Percentiles rank a stretch among this genome's conserved stretches.
phyloP scores from a whole-genome alignment of 768 basidiomycete species.

The Macrolepiota fuliginosa region DNA sequence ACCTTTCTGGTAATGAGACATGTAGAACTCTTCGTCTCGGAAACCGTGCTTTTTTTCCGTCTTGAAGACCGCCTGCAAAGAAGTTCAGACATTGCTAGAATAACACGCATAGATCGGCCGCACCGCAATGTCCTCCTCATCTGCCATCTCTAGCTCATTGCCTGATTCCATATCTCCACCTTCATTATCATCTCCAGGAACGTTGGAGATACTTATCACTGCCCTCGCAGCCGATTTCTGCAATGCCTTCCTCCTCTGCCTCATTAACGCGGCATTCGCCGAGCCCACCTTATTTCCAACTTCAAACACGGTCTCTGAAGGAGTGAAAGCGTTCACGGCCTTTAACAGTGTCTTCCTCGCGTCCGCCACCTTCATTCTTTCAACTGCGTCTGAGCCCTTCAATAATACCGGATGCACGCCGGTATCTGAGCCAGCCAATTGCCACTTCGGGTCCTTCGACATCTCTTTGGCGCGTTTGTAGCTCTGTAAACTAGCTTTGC shows the following conservation, averaged over 20 bases:
- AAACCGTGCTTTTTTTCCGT: constrained; percentile 49
- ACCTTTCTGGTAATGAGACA: constrained; percentile 89
- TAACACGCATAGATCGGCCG: constrained; percentile 15
- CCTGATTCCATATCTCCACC: constrained; percentile 30
- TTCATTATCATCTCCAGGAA: constrained; percentile 31
- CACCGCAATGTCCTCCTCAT: constrained; percentile 78
- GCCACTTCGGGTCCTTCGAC: constrained; percentile 69
- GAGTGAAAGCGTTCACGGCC: constrained; percentile 79
- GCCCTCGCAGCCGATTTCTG: constrained; percentile 57
- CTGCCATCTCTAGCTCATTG: constrained; percentile 62
- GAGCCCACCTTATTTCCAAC: constrained; percentile 70
- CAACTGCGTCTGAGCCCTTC: constrained; percentile 33
- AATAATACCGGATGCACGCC: constrained; percentile 72
- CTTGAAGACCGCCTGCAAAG: constrained; percentile 63
- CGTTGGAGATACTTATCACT: constrained; percentile 29
- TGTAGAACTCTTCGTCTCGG: constrained; percentile 84
- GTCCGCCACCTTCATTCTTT: constrained; percentile 43
- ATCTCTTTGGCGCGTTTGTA: constrained; percentile 91
- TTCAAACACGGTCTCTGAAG: constrained; percentile 90
- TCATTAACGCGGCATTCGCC: constrained; percentile 76
- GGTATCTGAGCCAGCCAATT: constrained; percentile 61
- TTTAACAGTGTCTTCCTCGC: constrained; percentile 66
- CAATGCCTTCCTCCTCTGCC: constrained; percentile 78
- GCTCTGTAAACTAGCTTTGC: constrained; percentile 82
- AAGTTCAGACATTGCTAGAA: background rate